phyloP scores from a whole-genome alignment of 2,329 filamentous ascomycete species.

The Alternaria burnsii region DNA sequence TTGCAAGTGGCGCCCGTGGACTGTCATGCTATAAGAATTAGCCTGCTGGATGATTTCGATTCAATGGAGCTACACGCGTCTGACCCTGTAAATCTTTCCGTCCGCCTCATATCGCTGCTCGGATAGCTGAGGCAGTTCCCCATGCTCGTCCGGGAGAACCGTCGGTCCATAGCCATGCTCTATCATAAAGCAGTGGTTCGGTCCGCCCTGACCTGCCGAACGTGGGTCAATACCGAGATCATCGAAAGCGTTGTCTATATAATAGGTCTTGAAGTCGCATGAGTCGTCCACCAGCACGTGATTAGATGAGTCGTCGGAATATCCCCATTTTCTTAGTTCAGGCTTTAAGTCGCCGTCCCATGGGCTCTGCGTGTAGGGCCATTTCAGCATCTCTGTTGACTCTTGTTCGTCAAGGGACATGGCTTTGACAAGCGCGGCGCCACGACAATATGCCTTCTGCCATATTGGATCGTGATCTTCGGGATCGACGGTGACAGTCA shows the following conservation, averaged over 20 bases:
- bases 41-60: neutral
- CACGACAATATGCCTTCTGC: too few species aligned
- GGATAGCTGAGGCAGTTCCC: neutral
- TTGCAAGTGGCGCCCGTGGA: constrained; percentile 12
- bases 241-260: constrained; percentile 5
- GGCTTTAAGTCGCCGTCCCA: constrained; percentile 13
- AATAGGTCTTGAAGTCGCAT: constrained; percentile 16
- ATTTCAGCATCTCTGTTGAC: neutral
- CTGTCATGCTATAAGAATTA: neutral
- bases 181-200: constrained; percentile 15
- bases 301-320: constrained; percentile 8
- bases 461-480: neutral
- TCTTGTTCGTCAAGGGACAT: too few species aligned
- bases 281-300: neutral
- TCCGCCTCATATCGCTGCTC: constrained; percentile 17
- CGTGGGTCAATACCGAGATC: constrained; percentile 8
- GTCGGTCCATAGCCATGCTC: constrained; percentile 6
- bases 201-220: constrained; percentile 5
- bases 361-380: constrained; percentile 12
- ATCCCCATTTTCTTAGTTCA: constrained; percentile 20
- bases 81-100: constrained; percentile 5
- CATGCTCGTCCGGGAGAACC: neutral
- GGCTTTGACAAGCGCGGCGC: too few species aligned
- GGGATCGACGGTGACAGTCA: neutral
- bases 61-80: neutral